Base-by-base conservation (phyloP, 805 yeast genomes). In the Metschnikowia lunata region DNA sequence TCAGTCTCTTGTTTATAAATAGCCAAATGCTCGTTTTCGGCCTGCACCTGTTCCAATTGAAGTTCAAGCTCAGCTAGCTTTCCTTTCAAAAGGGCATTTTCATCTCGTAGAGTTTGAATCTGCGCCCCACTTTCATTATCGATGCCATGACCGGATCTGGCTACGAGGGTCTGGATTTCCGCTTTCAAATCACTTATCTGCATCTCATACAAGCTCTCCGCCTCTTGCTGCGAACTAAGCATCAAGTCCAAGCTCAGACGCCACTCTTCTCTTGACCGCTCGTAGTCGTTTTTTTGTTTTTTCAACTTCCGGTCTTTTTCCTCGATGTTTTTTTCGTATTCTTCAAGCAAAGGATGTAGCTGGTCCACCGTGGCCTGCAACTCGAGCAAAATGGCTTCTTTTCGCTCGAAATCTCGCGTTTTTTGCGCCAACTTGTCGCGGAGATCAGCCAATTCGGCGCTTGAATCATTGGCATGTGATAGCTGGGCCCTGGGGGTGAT, bases 241-340 rank as follows among this genome's bases (percentile, higher is more conserved):
- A 82, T 68, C 36, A 78, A 63, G 46, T 77, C 82, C 39, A 82
- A 70, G 13, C 78, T 80, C 39, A 75, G 78, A 37, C 83, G 59
- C 64, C 84, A 67, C 55, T 82, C 85, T 37, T 72, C 75, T 27
- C 84, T 66, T 36, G 82, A 84, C 12, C 60, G 54, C 40, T 79
- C 84, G 36, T 75, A 72, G 26, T 67, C 74, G 14, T 54, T 55
- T 54, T 74, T 76, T 45, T 73, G 79, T 42, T 68, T 72, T n/a
- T 56, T 52, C 41, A 79, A 57, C 48, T 71, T 73, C 18, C 62
- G 63, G 36, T 82, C 86, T 41, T 67, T 71, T 33, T 68, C 66
- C 1, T 57, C 54, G 39, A 76, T 45, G 47, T 71, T 73, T 15
- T 50, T 54, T 43, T 78, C 78, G 41, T 75, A 69, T n/a, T 72